Evolutionary conservation across 108 stramenopile species (phyloP), one percentile per base, ranked within the genome.

Genomic region (Pseudonitzschia delicatissima): DNA sequence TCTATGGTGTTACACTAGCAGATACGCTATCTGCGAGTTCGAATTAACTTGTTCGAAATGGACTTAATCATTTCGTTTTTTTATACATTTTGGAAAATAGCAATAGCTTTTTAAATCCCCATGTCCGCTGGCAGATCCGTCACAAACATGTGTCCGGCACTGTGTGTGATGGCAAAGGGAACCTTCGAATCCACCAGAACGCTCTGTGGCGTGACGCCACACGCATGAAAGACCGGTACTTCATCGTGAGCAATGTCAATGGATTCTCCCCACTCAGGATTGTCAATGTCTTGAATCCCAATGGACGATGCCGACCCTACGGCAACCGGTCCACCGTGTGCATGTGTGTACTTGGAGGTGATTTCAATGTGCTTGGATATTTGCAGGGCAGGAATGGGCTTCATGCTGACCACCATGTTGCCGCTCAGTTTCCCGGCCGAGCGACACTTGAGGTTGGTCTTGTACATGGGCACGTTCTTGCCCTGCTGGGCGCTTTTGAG

Each of bases 141-240:
- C 29, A 97, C 92, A 63, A 97, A 90, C 96, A 97, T 97, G 66
- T 90, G 80, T n/a, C 96, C 96, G 13, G 96, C 90, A 9, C 66
- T 67, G 62, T 97, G 96, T 28, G 93, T 93, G 44, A 95, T 87
- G n/a, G 82, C 85, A 62, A 94, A 82, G 2, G 79, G 74, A 2
- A 90, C 80, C 42, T 71, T 79, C 37, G 75, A 68, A 0, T 84
- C 68, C 84, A 88, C 81, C 35, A 95, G 63, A n/a, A 90, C 91
- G 21, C 51, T 66, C 66, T 95, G 93, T 5, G 96, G 91, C 6
- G 96, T 95, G 7, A 95, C 92, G 13, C 96, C 96, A 77, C 96
- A 97, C 6, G 88, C 91, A 85, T 91, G 92, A 73, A 97, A 97
- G 35, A 97, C 89, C 9, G 92, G 92, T 7, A 95, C 77, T 65